These are phyloP conservation scores for Dactylellina haptotyla DNA, from an alignment of 2,329 filamentous ascomycete genomes.

Conservation along the genomic window DNA sequence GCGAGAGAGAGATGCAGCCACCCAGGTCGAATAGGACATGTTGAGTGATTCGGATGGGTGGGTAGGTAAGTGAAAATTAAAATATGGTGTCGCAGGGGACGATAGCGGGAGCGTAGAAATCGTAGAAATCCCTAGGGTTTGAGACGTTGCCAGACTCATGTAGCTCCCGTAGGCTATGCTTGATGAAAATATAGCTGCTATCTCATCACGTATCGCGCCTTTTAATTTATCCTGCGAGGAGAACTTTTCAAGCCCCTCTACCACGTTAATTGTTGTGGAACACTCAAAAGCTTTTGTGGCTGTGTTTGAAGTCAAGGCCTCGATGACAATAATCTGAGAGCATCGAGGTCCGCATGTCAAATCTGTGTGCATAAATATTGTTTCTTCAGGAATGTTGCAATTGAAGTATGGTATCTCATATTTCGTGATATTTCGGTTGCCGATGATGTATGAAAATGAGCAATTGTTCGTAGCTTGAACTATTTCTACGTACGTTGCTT, in stretches of 20 bases:
- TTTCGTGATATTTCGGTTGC: background rate
- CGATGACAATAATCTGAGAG: background rate
- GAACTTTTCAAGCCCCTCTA: background rate
- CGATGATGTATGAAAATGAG: background rate
- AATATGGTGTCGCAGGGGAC: background rate
- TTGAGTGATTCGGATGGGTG: background rate
- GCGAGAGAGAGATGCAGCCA: background rate
- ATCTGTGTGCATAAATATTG: slow-evolving; percentile 6
- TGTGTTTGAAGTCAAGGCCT: background rate
- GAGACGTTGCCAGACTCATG: no score
- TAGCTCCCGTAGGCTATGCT: slow-evolving; percentile 7
- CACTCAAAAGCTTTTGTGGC: background rate
- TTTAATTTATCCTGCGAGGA: background rate
- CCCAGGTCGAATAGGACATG: background rate
- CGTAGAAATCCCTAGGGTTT: background rate
- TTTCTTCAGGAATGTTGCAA: slow-evolving; percentile 2
- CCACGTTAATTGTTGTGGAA: background rate
- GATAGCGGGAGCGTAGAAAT: slow-evolving; percentile 13
- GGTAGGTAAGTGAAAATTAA: background rate
- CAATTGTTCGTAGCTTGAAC: background rate
- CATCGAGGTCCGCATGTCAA: background rate
- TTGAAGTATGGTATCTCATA: slow-evolving; percentile 2
- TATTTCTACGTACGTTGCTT: background rate
- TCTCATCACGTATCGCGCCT: background rate
- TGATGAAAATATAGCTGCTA: slow-evolving; percentile 1